A percentile compares a stretch with the other conserved stretches of the same genome.
Conservation (phyloP, 345 rosid genomes). For the Clausena lansium region DNA sequence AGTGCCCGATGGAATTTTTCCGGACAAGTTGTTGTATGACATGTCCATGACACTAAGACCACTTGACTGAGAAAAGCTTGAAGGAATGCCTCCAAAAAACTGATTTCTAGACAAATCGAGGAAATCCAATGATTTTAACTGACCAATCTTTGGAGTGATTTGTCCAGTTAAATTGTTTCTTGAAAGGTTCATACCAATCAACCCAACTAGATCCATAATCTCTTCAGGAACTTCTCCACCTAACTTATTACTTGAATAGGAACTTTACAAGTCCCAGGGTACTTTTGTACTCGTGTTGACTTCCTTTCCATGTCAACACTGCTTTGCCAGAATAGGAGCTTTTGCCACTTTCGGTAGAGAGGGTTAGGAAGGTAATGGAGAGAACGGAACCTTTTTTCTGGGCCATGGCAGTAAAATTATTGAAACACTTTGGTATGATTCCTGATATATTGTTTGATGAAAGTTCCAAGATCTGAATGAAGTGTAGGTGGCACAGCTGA, state of each 20-base stretch:
- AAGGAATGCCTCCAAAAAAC: constrained; percentile 33
- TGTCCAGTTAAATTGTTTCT: not conserved
- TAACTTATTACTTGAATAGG: constrained; percentile 26
- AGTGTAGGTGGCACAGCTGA: not conserved
- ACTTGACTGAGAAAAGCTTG: constrained; percentile 3
- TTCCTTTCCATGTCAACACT: constrained; percentile 6
- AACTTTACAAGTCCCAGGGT: constrained; percentile 5
- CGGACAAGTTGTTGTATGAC: constrained; percentile 21
- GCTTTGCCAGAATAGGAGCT: not conserved
- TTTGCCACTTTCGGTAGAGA: no score
- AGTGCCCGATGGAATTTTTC: constrained; percentile 19
- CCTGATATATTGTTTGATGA: constrained; percentile 8
- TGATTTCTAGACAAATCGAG: constrained; percentile 37
- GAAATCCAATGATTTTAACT: constrained; percentile 18
- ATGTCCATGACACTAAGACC: constrained; percentile 14
- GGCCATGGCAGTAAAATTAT: not conserved
- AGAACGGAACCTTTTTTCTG: not conserved
- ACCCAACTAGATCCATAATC: constrained; percentile 16
- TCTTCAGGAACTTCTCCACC: constrained; percentile 33
- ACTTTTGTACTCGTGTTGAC: not conserved
- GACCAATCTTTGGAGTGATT: constrained; percentile 28
- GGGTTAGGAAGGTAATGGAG: not conserved
- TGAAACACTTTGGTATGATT: not conserved
- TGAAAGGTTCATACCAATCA: constrained; percentile 18
- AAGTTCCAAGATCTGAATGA: constrained; percentile 7